Conservation (phyloP, 371 early-diverging fungal genomes). For the Choanephora cucurbitarum region DNA sequence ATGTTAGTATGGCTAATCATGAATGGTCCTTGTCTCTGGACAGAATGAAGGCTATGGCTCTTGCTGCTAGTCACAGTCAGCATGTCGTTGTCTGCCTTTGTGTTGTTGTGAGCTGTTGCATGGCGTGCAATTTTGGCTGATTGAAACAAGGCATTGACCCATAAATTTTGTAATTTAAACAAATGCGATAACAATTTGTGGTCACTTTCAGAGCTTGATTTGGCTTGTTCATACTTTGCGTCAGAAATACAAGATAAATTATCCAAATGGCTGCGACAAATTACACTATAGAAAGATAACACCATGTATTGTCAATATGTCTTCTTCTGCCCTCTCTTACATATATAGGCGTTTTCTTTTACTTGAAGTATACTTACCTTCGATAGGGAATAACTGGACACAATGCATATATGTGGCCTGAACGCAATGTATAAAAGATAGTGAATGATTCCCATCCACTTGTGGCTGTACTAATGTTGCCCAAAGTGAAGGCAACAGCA, state of each 20-base stretch:
- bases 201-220: constrained; percentile 1
- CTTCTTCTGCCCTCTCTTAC: not conserved
- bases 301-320: too few relatives aligned
- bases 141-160: constrained; percentile 33
- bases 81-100: constrained; percentile 11
- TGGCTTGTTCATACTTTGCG: constrained; percentile 29
- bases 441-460: constrained; percentile 51
- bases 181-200: constrained; percentile 22
- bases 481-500: constrained; percentile 42
- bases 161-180: constrained; percentile 37
- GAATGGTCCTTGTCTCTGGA: constrained; percentile 48
- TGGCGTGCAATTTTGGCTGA: constrained; percentile 22
- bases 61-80: constrained; percentile 21
- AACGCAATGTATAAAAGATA: constrained; percentile 42
- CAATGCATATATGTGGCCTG: constrained; percentile 44
- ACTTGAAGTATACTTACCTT: too few relatives aligned
- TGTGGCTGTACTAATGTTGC: constrained; percentile 31
- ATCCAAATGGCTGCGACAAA: constrained; percentile 41
- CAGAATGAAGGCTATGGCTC: constrained; percentile 16
- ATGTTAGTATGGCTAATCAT: constrained; percentile 13
- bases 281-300: constrained; percentile 20
- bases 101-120: not conserved
- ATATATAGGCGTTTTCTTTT: too few relatives aligned
- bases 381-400: constrained; percentile 47
- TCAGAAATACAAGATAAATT: constrained; percentile 32